Conservation (phyloP, 2,329 filamentous ascomycete genomes). For the Atkinsonella texensis region DNA sequence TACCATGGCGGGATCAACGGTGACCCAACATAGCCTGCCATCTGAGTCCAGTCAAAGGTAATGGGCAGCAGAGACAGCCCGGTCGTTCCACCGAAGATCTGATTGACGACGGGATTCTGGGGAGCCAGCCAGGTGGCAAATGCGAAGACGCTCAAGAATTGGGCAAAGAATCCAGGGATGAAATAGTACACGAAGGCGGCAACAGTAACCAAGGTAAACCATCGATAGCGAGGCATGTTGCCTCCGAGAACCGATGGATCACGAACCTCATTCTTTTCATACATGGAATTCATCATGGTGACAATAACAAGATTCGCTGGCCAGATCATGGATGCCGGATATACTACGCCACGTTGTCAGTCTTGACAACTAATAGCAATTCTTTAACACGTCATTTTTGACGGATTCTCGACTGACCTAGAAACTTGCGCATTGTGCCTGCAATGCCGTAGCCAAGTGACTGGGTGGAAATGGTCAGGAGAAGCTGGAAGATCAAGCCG, state of each 20-base stretch:
- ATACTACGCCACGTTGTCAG: constrained; percentile 25
- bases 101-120: constrained; percentile 55
- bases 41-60: constrained; percentile 67
- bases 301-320: constrained; percentile 54
- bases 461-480: constrained; percentile 57
- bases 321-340: constrained; percentile 65
- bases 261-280: constrained; percentile 42
- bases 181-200: constrained; percentile 55
- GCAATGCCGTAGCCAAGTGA: constrained; percentile 59
- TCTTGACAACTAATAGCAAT: background rate
- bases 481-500: constrained; percentile 52
- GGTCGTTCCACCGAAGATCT: constrained; percentile 58
- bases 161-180: constrained; percentile 56
- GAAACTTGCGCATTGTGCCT: constrained; percentile 52
- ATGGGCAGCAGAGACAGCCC: constrained; percentile 58
- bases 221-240: constrained; percentile 51
- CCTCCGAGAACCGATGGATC: constrained; percentile 49
- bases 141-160: constrained; percentile 58
- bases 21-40: constrained; percentile 55
- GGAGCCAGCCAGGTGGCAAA: constrained; percentile 63
- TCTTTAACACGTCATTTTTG: background rate
- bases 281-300: constrained; percentile 60
- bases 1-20: constrained; percentile 59
- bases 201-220: constrained; percentile 47
- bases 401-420: constrained; percentile 30